Evolutionary conservation across 163 green algal genomes (phyloP).

Genomic region (Scenedesmus sp.): DNA sequence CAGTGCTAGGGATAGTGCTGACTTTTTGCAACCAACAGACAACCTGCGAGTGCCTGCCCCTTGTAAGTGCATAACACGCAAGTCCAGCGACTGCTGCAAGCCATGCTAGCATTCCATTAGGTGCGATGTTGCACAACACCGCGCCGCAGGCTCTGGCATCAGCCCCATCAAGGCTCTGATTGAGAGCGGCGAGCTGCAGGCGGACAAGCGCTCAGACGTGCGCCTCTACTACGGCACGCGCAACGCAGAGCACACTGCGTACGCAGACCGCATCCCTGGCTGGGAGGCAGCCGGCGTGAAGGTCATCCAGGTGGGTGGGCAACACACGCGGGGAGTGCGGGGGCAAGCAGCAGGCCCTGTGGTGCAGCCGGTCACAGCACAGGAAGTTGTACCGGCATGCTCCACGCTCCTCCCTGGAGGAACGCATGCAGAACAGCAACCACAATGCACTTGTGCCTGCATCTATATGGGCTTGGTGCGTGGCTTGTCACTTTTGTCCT

Average conservation of each 20-base stretch:
- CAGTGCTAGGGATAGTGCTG: too few relatives aligned
- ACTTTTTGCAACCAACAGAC: too few relatives aligned
- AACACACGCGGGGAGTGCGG: too few relatives aligned
- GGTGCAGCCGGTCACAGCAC: too few relatives aligned
- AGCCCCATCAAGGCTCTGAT: slow-evolving; percentile 90
- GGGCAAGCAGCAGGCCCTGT: too few relatives aligned
- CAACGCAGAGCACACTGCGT: slow-evolving; percentile 60
- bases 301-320: slow-evolving; percentile 62
- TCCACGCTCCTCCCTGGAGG: too few relatives aligned
- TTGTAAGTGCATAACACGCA: not conserved
- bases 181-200: slow-evolving; percentile 79
- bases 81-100: not conserved
- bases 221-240: slow-evolving; percentile 88
- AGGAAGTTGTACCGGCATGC: too few relatives aligned
- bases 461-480: not conserved
- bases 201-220: slow-evolving; percentile 68
- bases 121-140: not conserved
- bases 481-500: not conserved
- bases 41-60: too few relatives aligned
- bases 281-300: slow-evolving; percentile 73
- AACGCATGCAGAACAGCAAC: not conserved
- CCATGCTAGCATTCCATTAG: not conserved
- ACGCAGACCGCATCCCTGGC: slow-evolving; percentile 62
- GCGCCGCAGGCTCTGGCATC: slow-evolving; percentile 72
- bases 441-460: not conserved